Conservation (phyloP, 148 eudicot genomes). For the Cornus florida region DNA sequence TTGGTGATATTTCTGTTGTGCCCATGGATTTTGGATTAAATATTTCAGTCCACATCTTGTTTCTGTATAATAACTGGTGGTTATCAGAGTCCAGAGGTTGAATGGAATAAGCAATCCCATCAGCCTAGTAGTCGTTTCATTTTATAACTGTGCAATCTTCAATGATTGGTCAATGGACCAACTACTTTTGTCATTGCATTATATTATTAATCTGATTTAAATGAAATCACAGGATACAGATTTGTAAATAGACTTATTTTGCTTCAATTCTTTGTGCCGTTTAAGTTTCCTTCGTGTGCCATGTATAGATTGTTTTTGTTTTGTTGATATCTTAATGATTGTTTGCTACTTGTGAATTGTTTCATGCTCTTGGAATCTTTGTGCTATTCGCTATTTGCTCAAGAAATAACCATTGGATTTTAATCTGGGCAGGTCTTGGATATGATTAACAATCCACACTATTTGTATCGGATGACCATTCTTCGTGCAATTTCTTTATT, state of each 20-base stretch:
- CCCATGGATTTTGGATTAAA: neutral
- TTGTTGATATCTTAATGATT: neutral
- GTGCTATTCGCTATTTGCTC: neutral
- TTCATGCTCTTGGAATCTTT: neutral
- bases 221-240: neutral
- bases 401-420: neutral
- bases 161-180: neutral
- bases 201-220: no score
- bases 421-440: conserved; percentile 67
- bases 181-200: neutral
- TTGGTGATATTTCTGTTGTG: neutral
- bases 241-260: neutral
- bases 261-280: neutral
- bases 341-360: neutral
- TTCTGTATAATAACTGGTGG: neutral
- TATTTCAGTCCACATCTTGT: neutral
- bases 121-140: no score
- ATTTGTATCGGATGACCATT: conserved; percentile 86
- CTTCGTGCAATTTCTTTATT: conserved; percentile 82
- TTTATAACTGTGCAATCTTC: neutral
- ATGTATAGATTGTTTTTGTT: neutral
- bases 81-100: neutral
- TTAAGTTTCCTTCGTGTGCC: neutral
- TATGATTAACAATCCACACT: conserved; percentile 87
- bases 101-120: neutral